phyloP scores from a whole-genome alignment of 2,329 filamentous ascomycete genomes.

The Epichloe uncinata region DNA sequence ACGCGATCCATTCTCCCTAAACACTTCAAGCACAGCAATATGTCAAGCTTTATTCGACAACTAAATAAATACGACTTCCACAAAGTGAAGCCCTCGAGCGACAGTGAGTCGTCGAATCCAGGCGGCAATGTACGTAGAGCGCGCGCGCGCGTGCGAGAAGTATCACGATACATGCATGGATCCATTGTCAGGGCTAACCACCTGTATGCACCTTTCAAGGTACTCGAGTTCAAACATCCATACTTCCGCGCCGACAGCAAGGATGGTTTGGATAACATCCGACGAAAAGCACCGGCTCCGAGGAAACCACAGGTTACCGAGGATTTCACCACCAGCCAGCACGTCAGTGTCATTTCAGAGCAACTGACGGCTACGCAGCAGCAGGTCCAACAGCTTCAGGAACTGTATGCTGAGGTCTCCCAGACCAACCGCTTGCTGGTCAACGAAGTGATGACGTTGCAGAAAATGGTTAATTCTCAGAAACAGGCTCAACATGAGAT shows the following conservation, averaged over 20 bases:
- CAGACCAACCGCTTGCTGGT: constrained; percentile 49
- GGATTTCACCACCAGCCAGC: constrained; percentile 71
- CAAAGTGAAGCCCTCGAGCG: constrained; percentile 58
- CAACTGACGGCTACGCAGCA: constrained; percentile 83
- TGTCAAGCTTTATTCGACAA: constrained; percentile 90
- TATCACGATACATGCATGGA: constrained; percentile 8
- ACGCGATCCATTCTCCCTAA: constrained; percentile 94
- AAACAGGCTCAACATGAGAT: constrained; percentile 45
- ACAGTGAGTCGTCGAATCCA: constrained; percentile 20
- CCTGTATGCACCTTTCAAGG: constrained; percentile 24
- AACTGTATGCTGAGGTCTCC: constrained; percentile 66
- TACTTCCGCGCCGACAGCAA: constrained; percentile 95
- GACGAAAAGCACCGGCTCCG: constrained; percentile 84
- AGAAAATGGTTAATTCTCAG: constrained; percentile 46
- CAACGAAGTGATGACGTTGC: constrained; percentile 46
- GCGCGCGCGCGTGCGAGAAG: neutral
- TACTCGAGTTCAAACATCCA: constrained; percentile 80
- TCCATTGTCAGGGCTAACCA: constrained; percentile 3
- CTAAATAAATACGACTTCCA: constrained; percentile 98
- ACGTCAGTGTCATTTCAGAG: constrained; percentile 78
- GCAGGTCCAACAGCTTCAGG: constrained; percentile 77
- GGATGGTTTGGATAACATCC: constrained; percentile 91
- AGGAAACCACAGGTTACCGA: constrained; percentile 55
- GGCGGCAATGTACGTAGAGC: constrained; percentile 22
- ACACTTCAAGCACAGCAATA: constrained; percentile 98